Evolutionary conservation across 768 basidiomycete species (phyloP).

Genomic region (Gloeostereum incarnatum): DNA sequence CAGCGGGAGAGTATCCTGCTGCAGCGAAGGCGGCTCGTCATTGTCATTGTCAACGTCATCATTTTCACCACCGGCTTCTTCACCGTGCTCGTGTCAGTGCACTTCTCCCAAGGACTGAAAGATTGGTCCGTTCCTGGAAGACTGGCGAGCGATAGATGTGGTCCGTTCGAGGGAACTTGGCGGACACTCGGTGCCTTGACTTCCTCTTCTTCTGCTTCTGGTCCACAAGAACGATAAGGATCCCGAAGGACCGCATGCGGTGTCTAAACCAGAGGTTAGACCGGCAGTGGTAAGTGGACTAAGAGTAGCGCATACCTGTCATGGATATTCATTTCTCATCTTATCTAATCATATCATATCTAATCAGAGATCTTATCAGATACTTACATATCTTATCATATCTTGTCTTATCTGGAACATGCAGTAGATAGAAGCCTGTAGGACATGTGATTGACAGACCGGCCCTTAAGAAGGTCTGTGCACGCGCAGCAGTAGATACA

Average conservation of each 20-base stretch:
- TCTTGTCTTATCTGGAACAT: too few relatives aligned
- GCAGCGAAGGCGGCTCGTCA: too few relatives aligned
- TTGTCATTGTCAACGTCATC: neutral
- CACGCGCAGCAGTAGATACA: too few relatives aligned
- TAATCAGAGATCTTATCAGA: too few relatives aligned
- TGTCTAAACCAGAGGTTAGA: slow-evolving; percentile 4
- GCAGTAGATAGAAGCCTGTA: too few relatives aligned
- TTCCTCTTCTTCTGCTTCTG: slow-evolving; percentile 21
- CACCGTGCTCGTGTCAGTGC: neutral
- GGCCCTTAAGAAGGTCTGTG: too few relatives aligned
- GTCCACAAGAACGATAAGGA: slow-evolving; percentile 29
- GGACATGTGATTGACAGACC: too few relatives aligned
- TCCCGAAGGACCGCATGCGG: slow-evolving; percentile 14
- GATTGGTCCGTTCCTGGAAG: neutral
- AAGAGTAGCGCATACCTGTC: neutral
- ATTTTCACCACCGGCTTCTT: neutral
- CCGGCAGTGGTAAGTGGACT: neutral
- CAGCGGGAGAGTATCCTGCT: too few relatives aligned
- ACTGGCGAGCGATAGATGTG: neutral
- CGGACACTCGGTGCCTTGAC: neutral
- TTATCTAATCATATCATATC: too few relatives aligned
- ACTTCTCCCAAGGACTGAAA: neutral
- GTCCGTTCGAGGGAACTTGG: neutral
- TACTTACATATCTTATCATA: too few relatives aligned
- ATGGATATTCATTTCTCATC: too few relatives aligned